These are phyloP conservation scores for Fraxinus anomala DNA, from an alignment of 257 asterid species.

Conservation along the genomic window DNA sequence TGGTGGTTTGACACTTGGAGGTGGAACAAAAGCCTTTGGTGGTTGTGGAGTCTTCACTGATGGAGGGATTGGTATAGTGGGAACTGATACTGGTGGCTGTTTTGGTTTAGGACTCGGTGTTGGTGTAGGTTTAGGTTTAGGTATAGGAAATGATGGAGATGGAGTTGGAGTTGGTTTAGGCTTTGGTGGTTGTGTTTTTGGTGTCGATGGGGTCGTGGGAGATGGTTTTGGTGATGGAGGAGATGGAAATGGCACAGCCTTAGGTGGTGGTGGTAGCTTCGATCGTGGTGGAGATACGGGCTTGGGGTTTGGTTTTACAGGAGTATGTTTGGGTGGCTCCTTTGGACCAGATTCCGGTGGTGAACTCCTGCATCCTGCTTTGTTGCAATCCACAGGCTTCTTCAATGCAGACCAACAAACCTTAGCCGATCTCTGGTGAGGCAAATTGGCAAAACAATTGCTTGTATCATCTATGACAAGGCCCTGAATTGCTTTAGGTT, in stretches of 20 bases:
- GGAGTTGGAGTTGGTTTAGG: not conserved
- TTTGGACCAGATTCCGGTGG: slow-evolving; percentile 25
- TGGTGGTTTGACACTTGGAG: not conserved
- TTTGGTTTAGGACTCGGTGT: no score
- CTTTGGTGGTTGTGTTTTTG: slow-evolving; percentile 24
- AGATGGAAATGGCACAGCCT: not conserved
- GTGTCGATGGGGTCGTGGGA: not conserved
- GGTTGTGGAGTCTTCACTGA: not conserved
- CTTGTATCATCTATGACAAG: slow-evolving; percentile 37
- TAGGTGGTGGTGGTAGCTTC: not conserved
- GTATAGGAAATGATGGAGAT: not conserved
- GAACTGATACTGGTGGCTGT: not conserved
- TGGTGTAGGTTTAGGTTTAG: not conserved
- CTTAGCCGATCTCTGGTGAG: slow-evolving; percentile 46
- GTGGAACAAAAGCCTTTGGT: not conserved
- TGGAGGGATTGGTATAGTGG: not conserved
- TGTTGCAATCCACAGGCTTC: slow-evolving; percentile 33
- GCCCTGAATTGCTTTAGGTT: slow-evolving; percentile 20
- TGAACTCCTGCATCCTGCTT: slow-evolving; percentile 41
- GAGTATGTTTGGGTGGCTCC: slow-evolving; percentile 17
- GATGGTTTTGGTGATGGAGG: slow-evolving; percentile 13
- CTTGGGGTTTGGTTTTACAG: slow-evolving; percentile 10
- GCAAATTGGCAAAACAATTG: slow-evolving; percentile 48
- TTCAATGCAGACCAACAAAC: slow-evolving; percentile 45
- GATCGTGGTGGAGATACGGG: not conserved